A percentile compares a stretch with the other conserved stretches of the same genome.
Conservation (phyloP, 768 basidiomycete species). For the Cyathus striatus region DNA sequence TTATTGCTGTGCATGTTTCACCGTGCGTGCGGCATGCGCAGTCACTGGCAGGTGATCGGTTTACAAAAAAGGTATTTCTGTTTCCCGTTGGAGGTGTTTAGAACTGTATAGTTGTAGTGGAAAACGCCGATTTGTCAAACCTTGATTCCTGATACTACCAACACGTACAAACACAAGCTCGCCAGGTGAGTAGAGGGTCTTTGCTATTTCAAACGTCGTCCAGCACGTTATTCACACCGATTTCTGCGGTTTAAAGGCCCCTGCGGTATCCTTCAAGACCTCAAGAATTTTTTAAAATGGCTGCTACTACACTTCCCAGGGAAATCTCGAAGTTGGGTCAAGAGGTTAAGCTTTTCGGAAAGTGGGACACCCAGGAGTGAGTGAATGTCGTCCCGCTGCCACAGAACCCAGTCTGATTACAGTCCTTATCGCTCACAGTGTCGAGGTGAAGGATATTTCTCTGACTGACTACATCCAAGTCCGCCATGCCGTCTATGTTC, state of each 20-base stretch:
- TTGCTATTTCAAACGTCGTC: conserved; percentile 23
- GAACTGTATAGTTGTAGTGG: conserved; percentile 43
- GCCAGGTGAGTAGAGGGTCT: conserved; percentile 22
- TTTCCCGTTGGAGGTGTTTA: no score
- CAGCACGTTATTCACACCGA: conserved; percentile 17
- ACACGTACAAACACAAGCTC: conserved; percentile 44
- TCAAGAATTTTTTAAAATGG: conserved; percentile 46
- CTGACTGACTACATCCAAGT: conserved; percentile 99
- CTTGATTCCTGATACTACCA: conserved; percentile 34
- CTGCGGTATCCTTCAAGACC: conserved; percentile 27
- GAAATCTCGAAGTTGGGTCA: conserved; percentile 77
- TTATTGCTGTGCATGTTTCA: no score
- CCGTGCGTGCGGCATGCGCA: no score
- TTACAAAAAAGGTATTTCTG: no score
- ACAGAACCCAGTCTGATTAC: neutral
- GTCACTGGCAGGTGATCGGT: no score
- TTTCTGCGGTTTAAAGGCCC: conserved; percentile 13
- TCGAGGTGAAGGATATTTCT: conserved; percentile 99
- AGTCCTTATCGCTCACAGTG: conserved; percentile 37
- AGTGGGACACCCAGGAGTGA: conserved; percentile 98
- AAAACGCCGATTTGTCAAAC: conserved; percentile 34
- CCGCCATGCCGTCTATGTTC: conserved; percentile 94
- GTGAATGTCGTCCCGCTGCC: conserved; percentile 22
- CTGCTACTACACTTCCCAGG: conserved; percentile 70
- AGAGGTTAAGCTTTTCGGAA: conserved; percentile 95